Evolutionary conservation across 306 rosid genomes (phyloP).

Genomic region (Boehmeria nivea): DNA sequence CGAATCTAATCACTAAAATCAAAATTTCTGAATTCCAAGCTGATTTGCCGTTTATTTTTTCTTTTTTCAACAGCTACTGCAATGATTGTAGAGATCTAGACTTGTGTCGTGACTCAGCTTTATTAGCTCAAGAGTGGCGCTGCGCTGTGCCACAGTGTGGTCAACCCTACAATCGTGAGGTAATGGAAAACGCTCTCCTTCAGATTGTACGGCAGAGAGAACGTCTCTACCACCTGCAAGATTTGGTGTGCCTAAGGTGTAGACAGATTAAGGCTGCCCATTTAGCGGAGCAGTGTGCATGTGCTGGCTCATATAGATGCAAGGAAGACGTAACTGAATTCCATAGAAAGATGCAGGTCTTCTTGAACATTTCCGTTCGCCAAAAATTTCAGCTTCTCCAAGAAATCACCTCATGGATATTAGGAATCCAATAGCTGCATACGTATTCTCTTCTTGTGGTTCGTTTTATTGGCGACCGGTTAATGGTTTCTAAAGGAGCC

Average conservation of each 20-base stretch:
- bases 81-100: constrained; percentile 87
- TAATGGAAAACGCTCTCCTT: constrained; percentile 68
- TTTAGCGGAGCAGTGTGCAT: constrained; percentile 72
- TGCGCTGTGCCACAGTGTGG: constrained; percentile 88
- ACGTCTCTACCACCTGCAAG: constrained; percentile 77
- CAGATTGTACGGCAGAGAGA: constrained; percentile 83
- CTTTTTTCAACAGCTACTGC: constrained; percentile 54
- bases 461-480: background rate
- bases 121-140: constrained; percentile 65
- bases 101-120: constrained; percentile 64
- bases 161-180: constrained; percentile 77
- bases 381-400: constrained; percentile 82
- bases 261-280: constrained; percentile 80
- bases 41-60: background rate
- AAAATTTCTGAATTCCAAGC: background rate
- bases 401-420: constrained; percentile 74
- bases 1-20: too few relatives aligned
- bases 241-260: constrained; percentile 64
- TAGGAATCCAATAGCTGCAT: constrained; percentile 35
- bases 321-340: constrained; percentile 53
- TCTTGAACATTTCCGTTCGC: constrained; percentile 54
- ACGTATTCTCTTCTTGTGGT: background rate
- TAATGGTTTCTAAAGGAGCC: background rate
- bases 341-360: constrained; percentile 51
- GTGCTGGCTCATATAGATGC: constrained; percentile 76